Percentiles rank a stretch among this genome's conserved stretches.
phyloP scores from a whole-genome alignment of 1,284 basidiomycete genomes.

The Pseudozyma sp. region DNA sequence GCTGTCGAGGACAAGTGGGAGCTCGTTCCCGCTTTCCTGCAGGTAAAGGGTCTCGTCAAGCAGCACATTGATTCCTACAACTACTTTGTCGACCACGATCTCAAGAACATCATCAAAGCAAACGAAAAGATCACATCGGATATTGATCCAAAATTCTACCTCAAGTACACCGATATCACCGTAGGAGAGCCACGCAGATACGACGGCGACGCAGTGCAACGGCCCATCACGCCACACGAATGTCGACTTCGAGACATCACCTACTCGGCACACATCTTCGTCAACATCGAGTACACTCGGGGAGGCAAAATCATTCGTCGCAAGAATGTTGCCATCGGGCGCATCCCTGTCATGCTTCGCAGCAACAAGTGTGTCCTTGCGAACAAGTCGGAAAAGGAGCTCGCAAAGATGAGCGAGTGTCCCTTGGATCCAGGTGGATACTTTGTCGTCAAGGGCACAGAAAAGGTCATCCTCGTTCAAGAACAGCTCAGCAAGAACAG shows the following conservation, averaged over 20 bases:
- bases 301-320: constrained; percentile 88
- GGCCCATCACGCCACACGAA: constrained; percentile 93
- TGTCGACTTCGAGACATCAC: constrained; percentile 96
- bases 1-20: constrained; percentile 71
- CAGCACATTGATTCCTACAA: constrained; percentile 99
- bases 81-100: constrained; percentile 89
- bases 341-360: constrained; percentile 95
- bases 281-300: constrained; percentile 94
- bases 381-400: constrained; percentile 80
- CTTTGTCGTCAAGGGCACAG: constrained; percentile 98
- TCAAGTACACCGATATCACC: constrained; percentile 95
- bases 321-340: constrained; percentile 87
- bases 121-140: constrained; percentile 76
- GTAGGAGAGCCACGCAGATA: constrained; percentile 79
- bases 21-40: constrained; percentile 66
- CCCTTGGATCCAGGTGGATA: constrained; percentile 98
- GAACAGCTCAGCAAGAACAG: constrained; percentile 99
- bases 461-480: constrained; percentile 99
- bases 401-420: constrained; percentile 95
- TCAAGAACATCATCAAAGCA: constrained; percentile 81
- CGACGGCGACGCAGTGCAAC: constrained; percentile 82
- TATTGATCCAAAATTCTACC: constrained; percentile 95
- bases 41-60: constrained; percentile 73
- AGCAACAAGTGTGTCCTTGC: constrained; percentile 88
- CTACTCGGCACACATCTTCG: constrained; percentile 92